Percentiles rank a stretch among this genome's conserved stretches.
phyloP scores from a whole-genome alignment of 345 rosid species.

The Populus euphratica region DNA sequence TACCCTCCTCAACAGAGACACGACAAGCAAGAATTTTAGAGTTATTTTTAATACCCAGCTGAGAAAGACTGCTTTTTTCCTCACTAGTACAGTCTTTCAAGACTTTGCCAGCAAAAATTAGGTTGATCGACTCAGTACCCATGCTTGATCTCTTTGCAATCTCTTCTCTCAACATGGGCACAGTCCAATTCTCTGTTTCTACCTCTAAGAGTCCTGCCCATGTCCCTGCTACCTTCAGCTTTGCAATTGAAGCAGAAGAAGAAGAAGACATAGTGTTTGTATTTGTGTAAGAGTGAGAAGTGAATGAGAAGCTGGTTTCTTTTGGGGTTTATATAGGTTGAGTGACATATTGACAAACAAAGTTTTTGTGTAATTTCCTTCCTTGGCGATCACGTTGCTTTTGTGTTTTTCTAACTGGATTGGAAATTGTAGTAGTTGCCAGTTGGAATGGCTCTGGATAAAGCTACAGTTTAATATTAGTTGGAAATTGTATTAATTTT shows the following conservation, averaged over 20 bases:
- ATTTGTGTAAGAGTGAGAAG: neutral
- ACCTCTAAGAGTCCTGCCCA: conserved; percentile 81
- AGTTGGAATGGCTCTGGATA: neutral
- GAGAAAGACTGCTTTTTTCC: conserved; percentile 35
- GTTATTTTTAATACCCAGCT: conserved; percentile 66
- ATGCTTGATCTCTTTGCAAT: conserved; percentile 62
- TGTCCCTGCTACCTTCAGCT: conserved; percentile 81
- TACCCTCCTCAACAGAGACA: conserved; percentile 59
- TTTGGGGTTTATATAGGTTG: neutral
- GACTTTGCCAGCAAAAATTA: conserved; percentile 74
- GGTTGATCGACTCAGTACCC: conserved; percentile 52
- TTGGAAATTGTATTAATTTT: too few species aligned
- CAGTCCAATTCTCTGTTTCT: conserved; percentile 76
- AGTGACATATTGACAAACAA: neutral
- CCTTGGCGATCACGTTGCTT: neutral
- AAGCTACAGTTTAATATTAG: too few species aligned
- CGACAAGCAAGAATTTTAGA: conserved; percentile 72
- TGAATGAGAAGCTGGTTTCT: neutral
- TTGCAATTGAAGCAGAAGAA: conserved; percentile 40
- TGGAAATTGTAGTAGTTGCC: neutral
- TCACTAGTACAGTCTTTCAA: conserved; percentile 57
- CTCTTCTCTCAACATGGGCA: conserved; percentile 67
- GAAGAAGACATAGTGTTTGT: neutral
- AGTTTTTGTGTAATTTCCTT: neutral
- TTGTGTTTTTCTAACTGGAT: neutral